These are phyloP conservation scores for Strobilomyces echinocephalus DNA, from an alignment of 768 basidiomycete species.

Conservation along the genomic window DNA sequence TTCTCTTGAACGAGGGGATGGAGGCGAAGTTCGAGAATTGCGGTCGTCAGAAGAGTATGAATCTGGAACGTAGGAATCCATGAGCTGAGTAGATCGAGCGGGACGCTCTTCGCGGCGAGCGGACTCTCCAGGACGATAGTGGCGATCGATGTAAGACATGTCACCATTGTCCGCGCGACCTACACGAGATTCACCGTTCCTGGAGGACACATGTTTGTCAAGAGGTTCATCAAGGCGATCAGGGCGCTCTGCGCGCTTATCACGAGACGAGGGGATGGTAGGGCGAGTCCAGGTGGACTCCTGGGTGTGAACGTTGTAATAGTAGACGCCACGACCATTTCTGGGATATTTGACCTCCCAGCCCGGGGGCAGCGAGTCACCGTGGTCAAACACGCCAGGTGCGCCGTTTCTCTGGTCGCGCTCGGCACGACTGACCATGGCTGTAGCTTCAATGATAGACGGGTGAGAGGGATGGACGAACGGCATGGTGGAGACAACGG, in stretches of 20 bases:
- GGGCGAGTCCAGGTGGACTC: slow-evolving; percentile 58
- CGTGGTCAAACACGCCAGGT: slow-evolving; percentile 23
- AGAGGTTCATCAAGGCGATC: slow-evolving; percentile 25
- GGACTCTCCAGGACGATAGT: slow-evolving; percentile 52
- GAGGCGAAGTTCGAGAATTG: slow-evolving; percentile 18
- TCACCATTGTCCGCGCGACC: slow-evolving; percentile 25
- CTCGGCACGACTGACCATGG: slow-evolving; percentile 48
- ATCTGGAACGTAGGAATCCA: slow-evolving; percentile 28
- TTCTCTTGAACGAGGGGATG: slow-evolving; percentile 24
- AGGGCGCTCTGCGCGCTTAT: slow-evolving; percentile 20
- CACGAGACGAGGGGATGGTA: slow-evolving; percentile 29
- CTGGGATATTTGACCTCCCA: slow-evolving; percentile 59
- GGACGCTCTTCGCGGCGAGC: slow-evolving; percentile 28
- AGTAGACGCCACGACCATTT: slow-evolving; percentile 47
- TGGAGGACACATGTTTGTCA: slow-evolving; percentile 24
- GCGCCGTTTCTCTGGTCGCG: slow-evolving; percentile 42
- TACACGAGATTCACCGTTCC: slow-evolving; percentile 25
- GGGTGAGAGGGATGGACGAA: slow-evolving; percentile 54
- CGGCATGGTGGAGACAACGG: slow-evolving; percentile 46
- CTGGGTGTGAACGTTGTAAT: slow-evolving; percentile 53
- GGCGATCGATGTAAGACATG: slow-evolving; percentile 57
- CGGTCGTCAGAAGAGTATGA: slow-evolving; percentile 23
- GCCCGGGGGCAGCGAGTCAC: slow-evolving; percentile 44
- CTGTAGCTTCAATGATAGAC: slow-evolving; percentile 56
- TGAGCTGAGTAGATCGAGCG: slow-evolving; percentile 15